These are phyloP conservation scores for Hyaloscypha hepaticicola DNA, from an alignment of 495 filamentous ascomycete genomes.

Conservation along the genomic window DNA sequence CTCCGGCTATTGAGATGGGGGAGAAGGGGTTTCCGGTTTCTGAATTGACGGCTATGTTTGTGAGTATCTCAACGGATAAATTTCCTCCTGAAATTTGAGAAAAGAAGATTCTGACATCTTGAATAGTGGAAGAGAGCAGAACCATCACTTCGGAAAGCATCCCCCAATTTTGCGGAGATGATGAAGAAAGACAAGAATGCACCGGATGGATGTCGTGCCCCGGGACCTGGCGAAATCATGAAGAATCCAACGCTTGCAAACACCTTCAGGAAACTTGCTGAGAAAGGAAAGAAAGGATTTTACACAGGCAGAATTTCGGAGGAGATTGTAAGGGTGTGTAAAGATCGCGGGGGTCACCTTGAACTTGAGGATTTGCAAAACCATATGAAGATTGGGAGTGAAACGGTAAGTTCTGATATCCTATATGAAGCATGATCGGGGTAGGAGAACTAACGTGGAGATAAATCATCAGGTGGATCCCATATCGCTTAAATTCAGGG, in stretches of 20 bases:
- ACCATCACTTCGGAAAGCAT: slow-evolving; percentile 58
- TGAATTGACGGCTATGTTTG: neutral
- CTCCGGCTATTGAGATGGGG: slow-evolving; percentile 65
- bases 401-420: slow-evolving; percentile 45
- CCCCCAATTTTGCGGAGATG: slow-evolving; percentile 83
- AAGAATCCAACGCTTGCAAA: slow-evolving; percentile 77
- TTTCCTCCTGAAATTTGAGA: neutral
- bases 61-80: neutral
- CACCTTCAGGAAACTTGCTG: slow-evolving; percentile 77
- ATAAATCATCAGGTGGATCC: slow-evolving; percentile 52
- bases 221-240: slow-evolving; percentile 80
- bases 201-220: slow-evolving; percentile 61
- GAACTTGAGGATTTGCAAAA: slow-evolving; percentile 75
- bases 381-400: slow-evolving; percentile 71
- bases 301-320: slow-evolving; percentile 83
- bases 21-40: neutral
- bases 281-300: slow-evolving; percentile 85
- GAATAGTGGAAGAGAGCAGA: slow-evolving; percentile 67
- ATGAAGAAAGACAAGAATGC: slow-evolving; percentile 63
- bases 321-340: slow-evolving; percentile 72
- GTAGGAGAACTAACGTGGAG: neutral
- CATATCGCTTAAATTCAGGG: slow-evolving; percentile 75
- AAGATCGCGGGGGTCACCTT: slow-evolving; percentile 74
- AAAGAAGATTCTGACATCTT: neutral
- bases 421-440: neutral